Conservation (phyloP, 208 protist genomes). For the Herpetomonas tarakana region DNA sequence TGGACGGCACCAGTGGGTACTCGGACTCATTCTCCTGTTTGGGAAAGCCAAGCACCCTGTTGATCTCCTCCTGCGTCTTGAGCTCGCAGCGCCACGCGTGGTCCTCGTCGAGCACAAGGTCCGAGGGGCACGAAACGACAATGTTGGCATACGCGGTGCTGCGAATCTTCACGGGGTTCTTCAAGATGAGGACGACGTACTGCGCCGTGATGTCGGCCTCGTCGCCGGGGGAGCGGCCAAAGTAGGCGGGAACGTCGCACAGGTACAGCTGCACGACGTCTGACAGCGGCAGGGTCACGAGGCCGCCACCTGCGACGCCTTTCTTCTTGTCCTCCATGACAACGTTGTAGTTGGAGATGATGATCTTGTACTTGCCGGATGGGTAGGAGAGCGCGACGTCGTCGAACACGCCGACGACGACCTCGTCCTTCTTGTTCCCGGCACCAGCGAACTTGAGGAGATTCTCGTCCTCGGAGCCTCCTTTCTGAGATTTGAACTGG, state of each 20-base stretch:
- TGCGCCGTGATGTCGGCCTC: conserved; percentile 39
- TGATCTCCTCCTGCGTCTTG: conserved; percentile 76
- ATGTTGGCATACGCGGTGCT: conserved; percentile 76
- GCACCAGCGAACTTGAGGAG: conserved; percentile 44
- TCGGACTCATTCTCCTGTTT: conserved; percentile 21
- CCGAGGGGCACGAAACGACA: conserved; percentile 74
- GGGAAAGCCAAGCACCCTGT: conserved; percentile 23
- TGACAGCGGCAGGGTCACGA: conserved; percentile 51
- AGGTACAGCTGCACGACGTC: conserved; percentile 77
- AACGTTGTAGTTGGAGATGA: conserved; percentile 77
- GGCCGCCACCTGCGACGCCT: conserved; percentile 22
- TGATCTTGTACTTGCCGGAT: conserved; percentile 76
- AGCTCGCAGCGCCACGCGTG: conserved; percentile 80
- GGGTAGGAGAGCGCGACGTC: conserved; percentile 78
- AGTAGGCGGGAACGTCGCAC: conserved; percentile 71
- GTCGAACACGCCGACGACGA: conserved; percentile 71
- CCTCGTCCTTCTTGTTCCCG: conserved; percentile 47
- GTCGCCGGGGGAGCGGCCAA: conserved; percentile 20
- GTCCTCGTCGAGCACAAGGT: conserved; percentile 50
- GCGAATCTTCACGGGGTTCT: conserved; percentile 64
- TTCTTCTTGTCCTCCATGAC: conserved; percentile 80
- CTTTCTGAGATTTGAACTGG: conserved; percentile 34
- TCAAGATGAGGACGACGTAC: conserved; percentile 81
- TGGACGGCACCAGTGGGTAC: conserved; percentile 54
- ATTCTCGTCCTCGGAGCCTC: conserved; percentile 29